These are phyloP conservation scores for Cryptosporidium parvum DNA, from an alignment of 169 alveolate species.

Conservation along the genomic window DNA sequence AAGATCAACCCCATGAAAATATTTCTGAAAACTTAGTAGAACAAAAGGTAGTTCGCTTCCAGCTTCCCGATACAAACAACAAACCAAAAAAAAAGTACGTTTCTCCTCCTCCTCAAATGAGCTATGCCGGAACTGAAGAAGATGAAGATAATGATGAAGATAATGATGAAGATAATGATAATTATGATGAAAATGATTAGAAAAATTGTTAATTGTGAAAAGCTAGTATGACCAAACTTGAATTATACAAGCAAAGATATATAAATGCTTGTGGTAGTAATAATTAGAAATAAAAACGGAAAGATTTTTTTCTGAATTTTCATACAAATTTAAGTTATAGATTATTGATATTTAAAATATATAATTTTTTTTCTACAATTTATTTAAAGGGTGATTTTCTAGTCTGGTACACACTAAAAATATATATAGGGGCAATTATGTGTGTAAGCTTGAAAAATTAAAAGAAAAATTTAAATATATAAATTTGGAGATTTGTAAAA, in stretches of 20 bases:
- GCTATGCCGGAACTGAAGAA: not conserved
- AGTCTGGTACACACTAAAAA: slow-evolving; percentile 12
- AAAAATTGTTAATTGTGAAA: too few relatives aligned
- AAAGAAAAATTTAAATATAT: not conserved
- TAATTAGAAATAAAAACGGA: not conserved
- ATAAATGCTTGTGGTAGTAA: too few relatives aligned
- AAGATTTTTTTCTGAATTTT: not conserved
- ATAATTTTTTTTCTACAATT: not conserved
- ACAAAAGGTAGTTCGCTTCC: slow-evolving; percentile 27
- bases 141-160: not conserved
- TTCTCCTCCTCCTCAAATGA: slow-evolving; percentile 64
- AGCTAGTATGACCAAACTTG: too few relatives aligned
- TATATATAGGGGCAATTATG: not conserved
- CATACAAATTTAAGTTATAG: not conserved
- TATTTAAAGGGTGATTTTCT: not conserved
- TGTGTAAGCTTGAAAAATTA: not conserved
- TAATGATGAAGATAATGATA: not conserved
- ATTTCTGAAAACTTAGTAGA: not conserved
- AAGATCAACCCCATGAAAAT: not conserved
- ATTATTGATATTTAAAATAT: not conserved
- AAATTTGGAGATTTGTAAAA: not conserved
- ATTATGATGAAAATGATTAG: not conserved
- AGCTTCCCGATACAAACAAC: slow-evolving; percentile 13
- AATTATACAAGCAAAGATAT: not conserved
- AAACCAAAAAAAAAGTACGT: slow-evolving; percentile 18